These are phyloP conservation scores for Phytophthora fragariae DNA, from an alignment of 352 stramenopile genomes.

Conservation along the genomic window DNA sequence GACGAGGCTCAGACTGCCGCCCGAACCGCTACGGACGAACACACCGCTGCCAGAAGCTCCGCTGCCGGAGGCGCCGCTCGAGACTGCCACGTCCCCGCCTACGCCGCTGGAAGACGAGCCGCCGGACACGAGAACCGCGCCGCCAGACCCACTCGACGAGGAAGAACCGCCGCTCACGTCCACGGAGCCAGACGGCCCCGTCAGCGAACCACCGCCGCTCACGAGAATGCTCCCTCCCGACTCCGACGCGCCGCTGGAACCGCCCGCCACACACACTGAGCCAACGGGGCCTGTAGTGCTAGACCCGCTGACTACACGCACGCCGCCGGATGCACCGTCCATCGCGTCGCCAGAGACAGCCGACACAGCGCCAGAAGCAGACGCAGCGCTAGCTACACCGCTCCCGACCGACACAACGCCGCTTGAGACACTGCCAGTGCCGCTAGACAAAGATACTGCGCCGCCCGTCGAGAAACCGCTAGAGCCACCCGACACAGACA, in stretches of 20 bases:
- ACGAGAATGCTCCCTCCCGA: constrained; percentile 9
- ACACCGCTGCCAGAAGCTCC: constrained; percentile 21
- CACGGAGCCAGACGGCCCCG: neutral
- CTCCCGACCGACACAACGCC: neutral
- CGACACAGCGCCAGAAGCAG: too few relatives aligned
- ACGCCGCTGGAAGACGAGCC: constrained; percentile 17
- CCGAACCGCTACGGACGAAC: constrained; percentile 32
- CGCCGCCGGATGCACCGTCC: too few relatives aligned
- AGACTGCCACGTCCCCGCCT: constrained; percentile 3
- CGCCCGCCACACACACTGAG: neutral
- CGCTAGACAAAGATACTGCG: constrained; percentile 13
- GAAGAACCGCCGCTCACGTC: constrained; percentile 12
- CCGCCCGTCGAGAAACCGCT: neutral
- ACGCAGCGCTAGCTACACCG: neutral
- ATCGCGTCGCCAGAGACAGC: too few relatives aligned
- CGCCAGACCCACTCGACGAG: constrained; percentile 29
- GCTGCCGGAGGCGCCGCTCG: constrained; percentile 26
- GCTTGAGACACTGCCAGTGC: neutral
- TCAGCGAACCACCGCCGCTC: constrained; percentile 6
- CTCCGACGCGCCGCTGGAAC: too few relatives aligned
- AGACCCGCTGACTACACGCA: neutral
- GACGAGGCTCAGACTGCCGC: constrained; percentile 28
- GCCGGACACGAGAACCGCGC: constrained; percentile 11
- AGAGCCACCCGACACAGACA: constrained; percentile 9
- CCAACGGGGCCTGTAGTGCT: constrained; percentile 2